These are phyloP conservation scores for Vanilla planifolia DNA, from an alignment of 106 monocot species.

Conservation along the genomic window DNA sequence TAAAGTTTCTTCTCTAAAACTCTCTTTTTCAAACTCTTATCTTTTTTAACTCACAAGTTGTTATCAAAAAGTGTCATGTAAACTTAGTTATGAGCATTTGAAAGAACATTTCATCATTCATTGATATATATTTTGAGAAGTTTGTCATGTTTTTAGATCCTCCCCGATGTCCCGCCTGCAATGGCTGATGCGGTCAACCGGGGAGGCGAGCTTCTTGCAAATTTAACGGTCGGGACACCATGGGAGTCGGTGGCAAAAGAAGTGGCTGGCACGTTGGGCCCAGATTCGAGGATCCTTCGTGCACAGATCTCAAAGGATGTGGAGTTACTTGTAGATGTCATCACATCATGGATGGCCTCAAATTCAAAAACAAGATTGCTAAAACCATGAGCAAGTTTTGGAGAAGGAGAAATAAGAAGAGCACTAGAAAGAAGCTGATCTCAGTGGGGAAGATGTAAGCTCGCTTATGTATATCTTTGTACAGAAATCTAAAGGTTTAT, in stretches of 20 bases:
- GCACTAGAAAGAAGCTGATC: not conserved
- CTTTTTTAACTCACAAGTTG: no score
- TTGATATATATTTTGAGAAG: not conserved
- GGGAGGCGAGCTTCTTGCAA: slow-evolving; percentile 65
- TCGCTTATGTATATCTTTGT: no score
- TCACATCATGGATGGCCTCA: slow-evolving; percentile 61
- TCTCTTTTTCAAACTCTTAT: no score
- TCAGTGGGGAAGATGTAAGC: no score
- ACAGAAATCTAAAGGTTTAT: no score
- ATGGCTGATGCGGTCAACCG: slow-evolving; percentile 85
- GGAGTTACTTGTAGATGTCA: slow-evolving; percentile 53
- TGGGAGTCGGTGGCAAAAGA: slow-evolving; percentile 84
- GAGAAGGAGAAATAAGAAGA: not conserved
- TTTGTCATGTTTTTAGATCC: slow-evolving; percentile 22
- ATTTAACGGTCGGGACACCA: slow-evolving; percentile 77
- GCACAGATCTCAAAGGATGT: slow-evolving; percentile 63
- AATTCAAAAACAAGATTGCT: slow-evolving; percentile 29
- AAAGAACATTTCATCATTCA: no score
- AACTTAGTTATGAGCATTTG: no score
- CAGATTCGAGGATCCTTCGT: slow-evolving; percentile 42
- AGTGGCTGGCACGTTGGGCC: slow-evolving; percentile 51
- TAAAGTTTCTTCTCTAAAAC: no score
- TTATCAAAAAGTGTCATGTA: no score
- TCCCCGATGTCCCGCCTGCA: slow-evolving; percentile 84
- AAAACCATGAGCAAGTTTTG: not conserved